Evolutionary conservation across 805 yeast genomes (phyloP), one percentile per base, ranked within the genome.

Genomic region (Candida caryicola): DNA sequence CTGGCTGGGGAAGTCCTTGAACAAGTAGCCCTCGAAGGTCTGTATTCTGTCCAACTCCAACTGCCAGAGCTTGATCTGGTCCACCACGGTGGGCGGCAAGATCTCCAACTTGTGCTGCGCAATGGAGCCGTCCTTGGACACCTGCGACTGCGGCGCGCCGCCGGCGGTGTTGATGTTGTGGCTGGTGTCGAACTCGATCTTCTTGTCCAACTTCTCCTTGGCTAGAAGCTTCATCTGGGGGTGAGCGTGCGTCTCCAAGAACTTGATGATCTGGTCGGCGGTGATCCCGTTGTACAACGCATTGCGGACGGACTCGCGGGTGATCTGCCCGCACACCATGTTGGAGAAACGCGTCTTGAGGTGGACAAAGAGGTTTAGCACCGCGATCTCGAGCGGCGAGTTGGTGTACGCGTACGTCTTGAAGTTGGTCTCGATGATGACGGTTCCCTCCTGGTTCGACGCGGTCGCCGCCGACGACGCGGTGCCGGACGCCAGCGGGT

Each of bases 31-130:
- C 19, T 82, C 87, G 35, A 79, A 85, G 1, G 93, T 77, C 49
- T 85, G 81, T 47, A 93, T 86, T 62, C 99, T 77, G 59, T 93
- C 98, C 65, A 90, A 64, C 58, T 93, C 99, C 43, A 93, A 69
- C 66, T 93, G 98, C 99, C 99, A 93, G 37, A 93, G 71, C 56
- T 81, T 82, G 50, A 93, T 86, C 59, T 93, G 99, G 62, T 93
- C 99, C 1, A 87, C 85, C n/a, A 93, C 95, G 0, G 96, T 93
- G 0, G 98, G 96, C 3, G 98, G 98, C 4, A 85, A 59, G 9
- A 93, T 67, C 54, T 82, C 81, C 41, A 80, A 51, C 45, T 74
- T 57, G 47, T 79, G 76, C 45, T 74, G 73, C 5, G 73, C 62
- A 10, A 65, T 66, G 4, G 66, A 57, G 4, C 52, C 45, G 25